Percentiles rank a stretch among this genome's conserved stretches.
These are phyloP conservation scores for Davidsoniella virescens DNA, from an alignment of 2,329 filamentous ascomycete genomes.

Conservation along the genomic window DNA sequence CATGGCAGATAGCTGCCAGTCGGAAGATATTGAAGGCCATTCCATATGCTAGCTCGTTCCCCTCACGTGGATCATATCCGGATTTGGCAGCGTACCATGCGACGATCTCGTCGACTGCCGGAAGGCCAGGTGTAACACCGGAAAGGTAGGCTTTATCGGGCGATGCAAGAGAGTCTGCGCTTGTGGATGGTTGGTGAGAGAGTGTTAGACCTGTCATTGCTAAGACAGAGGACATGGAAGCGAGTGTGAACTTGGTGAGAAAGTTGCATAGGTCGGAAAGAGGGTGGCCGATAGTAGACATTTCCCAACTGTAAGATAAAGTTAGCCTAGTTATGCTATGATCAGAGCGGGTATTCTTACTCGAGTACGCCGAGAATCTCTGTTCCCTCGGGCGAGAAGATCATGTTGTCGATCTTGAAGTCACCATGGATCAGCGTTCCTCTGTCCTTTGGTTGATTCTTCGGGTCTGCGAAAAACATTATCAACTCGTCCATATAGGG, in stretches of 20 bases:
- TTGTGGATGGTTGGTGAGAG: slow-evolving; percentile 13
- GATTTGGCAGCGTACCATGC: slow-evolving; percentile 31
- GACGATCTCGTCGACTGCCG: slow-evolving; percentile 25
- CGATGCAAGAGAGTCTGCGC: neutral
- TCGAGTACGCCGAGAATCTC: slow-evolving; percentile 85
- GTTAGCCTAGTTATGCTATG: slow-evolving; percentile 1
- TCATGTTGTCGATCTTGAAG: slow-evolving; percentile 85
- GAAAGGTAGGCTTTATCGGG: slow-evolving; percentile 39
- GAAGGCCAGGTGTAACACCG: slow-evolving; percentile 47
- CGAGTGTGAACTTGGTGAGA: slow-evolving; percentile 26
- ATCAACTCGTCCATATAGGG: slow-evolving; percentile 72
- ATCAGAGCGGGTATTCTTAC: slow-evolving; percentile 25
- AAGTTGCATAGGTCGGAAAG: slow-evolving; percentile 82
- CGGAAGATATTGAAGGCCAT: slow-evolving; percentile 47
- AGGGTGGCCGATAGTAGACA: slow-evolving; percentile 95
- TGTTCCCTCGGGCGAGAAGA: slow-evolving; percentile 79
- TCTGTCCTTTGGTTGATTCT: slow-evolving; percentile 58
- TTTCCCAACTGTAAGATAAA: slow-evolving; percentile 60
- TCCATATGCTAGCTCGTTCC: slow-evolving; percentile 41
- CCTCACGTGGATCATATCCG: slow-evolving; percentile 49
- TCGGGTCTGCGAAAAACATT: slow-evolving; percentile 54
- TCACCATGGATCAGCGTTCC: slow-evolving; percentile 79
- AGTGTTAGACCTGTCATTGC: slow-evolving; percentile 16
- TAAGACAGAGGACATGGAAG: slow-evolving; percentile 16
- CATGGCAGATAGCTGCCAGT: slow-evolving; percentile 53